Evolutionary conservation across 2,329 filamentous ascomycete species (phyloP), one percentile per base, ranked within the genome.

Genomic region (Fusarium vanettenii): DNA sequence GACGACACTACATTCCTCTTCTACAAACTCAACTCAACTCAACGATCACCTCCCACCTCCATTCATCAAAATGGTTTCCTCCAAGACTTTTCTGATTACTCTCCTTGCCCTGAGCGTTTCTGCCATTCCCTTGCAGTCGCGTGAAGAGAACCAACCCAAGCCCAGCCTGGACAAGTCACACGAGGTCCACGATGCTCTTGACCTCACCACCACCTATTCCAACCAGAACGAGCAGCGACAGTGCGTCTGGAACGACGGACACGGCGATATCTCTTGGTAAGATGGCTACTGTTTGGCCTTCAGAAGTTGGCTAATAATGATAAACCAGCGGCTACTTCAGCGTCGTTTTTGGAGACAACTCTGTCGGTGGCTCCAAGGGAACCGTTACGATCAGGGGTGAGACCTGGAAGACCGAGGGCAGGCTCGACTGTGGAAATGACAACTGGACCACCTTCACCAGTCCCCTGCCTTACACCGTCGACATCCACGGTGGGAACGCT

Each of bases 371-470:
- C 10, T 18, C 13, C 9, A 64, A 55, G 27, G 33, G 60, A 18
- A 41, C 16, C 2, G 10, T 64, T 25, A 64, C 45, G 8, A 64
- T 64, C n/a, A n/a, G 48, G 16, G 45, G 60, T 9, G 22, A 35
- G 18, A 48, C 25, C 1, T 64, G 45, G 45, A 52, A 64, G 33
- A 41, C 48, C 2, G 22, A 55, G 1, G 60, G 60, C 25, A 20
- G 16, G 1, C 45, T 64, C 3, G 37, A 64, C 35, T 64, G 60
- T 29, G 57, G 39, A 11, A 60, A 37, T 16, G 60, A 64, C 25
- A 25, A 39, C 18, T 64, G 60, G 60, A 64, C 45, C 8, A 52
- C 31, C 16, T 64, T 64, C n/a, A 64, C 60, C 11, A 64, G 33
- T 35, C 60, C 45, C 11, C 60, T 64, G 8, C 60, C 60, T 4